These are phyloP conservation scores for Domatiomyces globalis DNA, from an alignment of 2,329 filamentous ascomycete species.

Conservation along the genomic window DNA sequence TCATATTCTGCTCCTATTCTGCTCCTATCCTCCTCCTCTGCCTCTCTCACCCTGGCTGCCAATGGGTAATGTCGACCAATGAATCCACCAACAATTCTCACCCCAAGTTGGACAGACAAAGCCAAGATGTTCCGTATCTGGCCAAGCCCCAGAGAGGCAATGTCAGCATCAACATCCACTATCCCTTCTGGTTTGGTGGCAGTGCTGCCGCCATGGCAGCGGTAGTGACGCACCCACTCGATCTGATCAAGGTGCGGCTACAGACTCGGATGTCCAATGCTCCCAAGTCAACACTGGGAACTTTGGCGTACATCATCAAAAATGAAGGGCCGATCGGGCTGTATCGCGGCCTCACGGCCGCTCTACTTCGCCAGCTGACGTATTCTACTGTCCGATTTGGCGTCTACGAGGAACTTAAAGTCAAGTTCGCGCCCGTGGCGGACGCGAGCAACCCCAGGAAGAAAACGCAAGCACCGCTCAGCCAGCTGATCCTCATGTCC, in stretches of 20 bases:
- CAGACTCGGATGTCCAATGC: constrained; percentile 68
- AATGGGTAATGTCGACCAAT: neutral
- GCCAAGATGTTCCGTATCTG: neutral
- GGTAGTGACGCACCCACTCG: constrained; percentile 80
- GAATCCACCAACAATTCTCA: neutral
- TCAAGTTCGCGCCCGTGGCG: constrained; percentile 41
- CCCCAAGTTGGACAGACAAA: neutral
- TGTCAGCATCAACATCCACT: constrained; percentile 31
- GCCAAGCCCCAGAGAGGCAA: constrained; percentile 14
- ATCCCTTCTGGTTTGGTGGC: constrained; percentile 93
- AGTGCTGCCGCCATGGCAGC: constrained; percentile 87
- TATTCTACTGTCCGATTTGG: constrained; percentile 96
- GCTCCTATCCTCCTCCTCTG: constrained; percentile 1
- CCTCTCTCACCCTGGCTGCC: neutral
- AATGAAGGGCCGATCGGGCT: constrained; percentile 64
- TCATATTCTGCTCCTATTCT: neutral
- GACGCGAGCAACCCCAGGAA: constrained; percentile 26
- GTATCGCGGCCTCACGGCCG: constrained; percentile 83
- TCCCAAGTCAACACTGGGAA: constrained; percentile 69
- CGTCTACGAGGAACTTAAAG: constrained; percentile 87
- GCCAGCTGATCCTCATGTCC: constrained; percentile 68
- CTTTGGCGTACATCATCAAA: constrained; percentile 67
- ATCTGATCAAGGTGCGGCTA: constrained; percentile 73
- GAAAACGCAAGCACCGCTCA: constrained; percentile 46
- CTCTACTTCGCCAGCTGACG: constrained; percentile 81